Conservation (phyloP, 2,329 filamentous ascomycete species). For the Aspergillus sp. region DNA sequence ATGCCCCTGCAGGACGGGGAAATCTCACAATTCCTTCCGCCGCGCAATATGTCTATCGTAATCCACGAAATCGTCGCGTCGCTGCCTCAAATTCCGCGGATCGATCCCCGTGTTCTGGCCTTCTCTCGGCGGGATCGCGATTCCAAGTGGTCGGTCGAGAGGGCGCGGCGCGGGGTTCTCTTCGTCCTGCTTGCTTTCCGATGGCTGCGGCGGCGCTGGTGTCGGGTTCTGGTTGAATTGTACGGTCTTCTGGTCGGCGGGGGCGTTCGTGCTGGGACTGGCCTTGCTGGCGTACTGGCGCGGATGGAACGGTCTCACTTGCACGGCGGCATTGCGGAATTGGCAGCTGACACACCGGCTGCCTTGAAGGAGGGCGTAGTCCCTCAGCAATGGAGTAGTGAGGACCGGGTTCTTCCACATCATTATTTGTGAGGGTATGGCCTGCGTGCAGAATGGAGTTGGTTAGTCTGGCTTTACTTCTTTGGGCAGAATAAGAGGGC, state of each 20-base stretch:
- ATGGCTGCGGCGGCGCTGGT: slow-evolving; percentile 10
- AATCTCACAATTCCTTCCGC: slow-evolving; percentile 61
- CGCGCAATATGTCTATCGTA: slow-evolving; percentile 74
- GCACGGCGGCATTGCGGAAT: slow-evolving; percentile 19
- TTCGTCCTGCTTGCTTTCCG: slow-evolving; percentile 19
- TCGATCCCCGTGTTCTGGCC: slow-evolving; percentile 80
- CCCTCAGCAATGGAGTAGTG: slow-evolving; percentile 11
- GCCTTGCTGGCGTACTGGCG: slow-evolving; percentile 22
- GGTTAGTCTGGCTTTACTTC: background rate
- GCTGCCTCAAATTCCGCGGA: slow-evolving; percentile 54
- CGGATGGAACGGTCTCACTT: slow-evolving; percentile 12
- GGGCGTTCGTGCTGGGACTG: slow-evolving; percentile 7
- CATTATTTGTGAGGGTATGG: slow-evolving; percentile 2
- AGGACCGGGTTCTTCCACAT: slow-evolving; percentile 28
- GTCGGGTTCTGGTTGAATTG: slow-evolving; percentile 22
- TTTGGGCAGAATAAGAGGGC: slow-evolving; percentile 8
- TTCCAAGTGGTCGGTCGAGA: slow-evolving; percentile 68
- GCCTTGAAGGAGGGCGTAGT: slow-evolving; percentile 16
- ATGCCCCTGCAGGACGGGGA: background rate
- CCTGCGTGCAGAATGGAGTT: background rate
- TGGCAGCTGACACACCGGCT: slow-evolving; percentile 28
- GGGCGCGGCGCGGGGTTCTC: slow-evolving; percentile 43
- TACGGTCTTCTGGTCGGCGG: slow-evolving; percentile 7
- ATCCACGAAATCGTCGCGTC: slow-evolving; percentile 69
- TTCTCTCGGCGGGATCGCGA: slow-evolving; percentile 59